A percentile compares a stretch with the other conserved stretches of the same genome.
These are phyloP conservation scores for Rhodotorula sp. DNA, from an alignment of 1,284 basidiomycete genomes.

Conservation along the genomic window DNA sequence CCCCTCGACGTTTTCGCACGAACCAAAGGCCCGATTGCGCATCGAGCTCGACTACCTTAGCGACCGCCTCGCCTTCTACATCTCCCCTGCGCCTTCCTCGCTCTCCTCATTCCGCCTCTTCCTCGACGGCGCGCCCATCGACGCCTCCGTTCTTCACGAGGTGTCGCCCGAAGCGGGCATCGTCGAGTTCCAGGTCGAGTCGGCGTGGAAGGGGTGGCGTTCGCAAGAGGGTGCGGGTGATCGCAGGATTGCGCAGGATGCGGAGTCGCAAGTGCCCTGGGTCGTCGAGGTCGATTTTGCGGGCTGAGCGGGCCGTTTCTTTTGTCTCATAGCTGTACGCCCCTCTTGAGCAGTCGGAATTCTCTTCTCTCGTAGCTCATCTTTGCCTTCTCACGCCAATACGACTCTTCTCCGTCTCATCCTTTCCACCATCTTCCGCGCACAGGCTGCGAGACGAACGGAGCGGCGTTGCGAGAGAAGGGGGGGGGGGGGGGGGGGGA, in stretches of 20 bases:
- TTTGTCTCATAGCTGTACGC: too few relatives aligned
- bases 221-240: neutral
- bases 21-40: neutral
- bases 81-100: neutral
- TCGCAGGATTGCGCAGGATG: neutral
- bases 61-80: slow-evolving; percentile 19
- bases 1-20: neutral
- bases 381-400: too few relatives aligned
- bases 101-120: neutral
- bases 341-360: too few relatives aligned
- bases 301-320: too few relatives aligned
- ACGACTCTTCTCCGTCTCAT: too few relatives aligned
- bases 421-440: too few relatives aligned
- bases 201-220: neutral
- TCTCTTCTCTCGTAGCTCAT: too few relatives aligned
- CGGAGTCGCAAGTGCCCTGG: neutral
- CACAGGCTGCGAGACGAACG: too few relatives aligned
- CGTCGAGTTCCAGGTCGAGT: slow-evolving; percentile 24
- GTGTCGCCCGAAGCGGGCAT: neutral
- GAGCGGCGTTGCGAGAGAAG: too few relatives aligned
- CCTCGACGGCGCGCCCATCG: slow-evolving; percentile 9
- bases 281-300: neutral
- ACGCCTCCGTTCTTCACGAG: neutral
- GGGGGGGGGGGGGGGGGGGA: too few relatives aligned
- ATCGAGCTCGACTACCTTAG: slow-evolving; percentile 22